Evolutionary conservation across 306 rosid species (phyloP).

Genomic region (Quercus glauca): DNA sequence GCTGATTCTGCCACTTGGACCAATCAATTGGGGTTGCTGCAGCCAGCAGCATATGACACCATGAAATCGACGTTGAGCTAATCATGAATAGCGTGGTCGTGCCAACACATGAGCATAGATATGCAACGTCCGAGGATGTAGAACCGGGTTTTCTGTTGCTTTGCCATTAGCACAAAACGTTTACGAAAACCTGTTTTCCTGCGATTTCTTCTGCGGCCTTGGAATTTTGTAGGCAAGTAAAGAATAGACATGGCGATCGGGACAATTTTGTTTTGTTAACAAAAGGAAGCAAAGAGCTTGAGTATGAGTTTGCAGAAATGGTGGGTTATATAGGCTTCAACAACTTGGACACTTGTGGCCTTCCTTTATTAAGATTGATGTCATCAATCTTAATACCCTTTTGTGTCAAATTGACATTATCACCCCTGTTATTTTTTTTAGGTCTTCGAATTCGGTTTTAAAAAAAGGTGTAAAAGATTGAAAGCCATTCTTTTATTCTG

Average conservation of each 20-base stretch:
- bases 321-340: not conserved
- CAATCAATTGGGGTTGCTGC: not conserved
- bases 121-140: conserved; percentile 58
- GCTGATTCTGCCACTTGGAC: not conserved
- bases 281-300: not conserved
- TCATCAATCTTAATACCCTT: not conserved
- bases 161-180: conserved; percentile 38
- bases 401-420: not conserved
- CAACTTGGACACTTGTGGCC: not conserved
- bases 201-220: conserved; percentile 4
- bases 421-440: not conserved
- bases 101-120: conserved; percentile 62
- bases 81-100: conserved; percentile 45
- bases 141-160: conserved; percentile 60
- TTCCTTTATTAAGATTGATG: conserved; percentile 10
- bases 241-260: not conserved
- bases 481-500: no score
- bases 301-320: not conserved
- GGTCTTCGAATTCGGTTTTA: no score
- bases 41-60: not conserved
- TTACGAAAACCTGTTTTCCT: conserved; percentile 36
- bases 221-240: not conserved
- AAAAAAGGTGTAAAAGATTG: no score
- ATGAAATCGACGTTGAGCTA: not conserved
- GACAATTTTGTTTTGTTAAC: not conserved